A percentile compares a stretch with the other conserved stretches of the same genome.
Conservation (phyloP, 1,139 yeast genomes). For the Candida pseudoviswanathii region DNA sequence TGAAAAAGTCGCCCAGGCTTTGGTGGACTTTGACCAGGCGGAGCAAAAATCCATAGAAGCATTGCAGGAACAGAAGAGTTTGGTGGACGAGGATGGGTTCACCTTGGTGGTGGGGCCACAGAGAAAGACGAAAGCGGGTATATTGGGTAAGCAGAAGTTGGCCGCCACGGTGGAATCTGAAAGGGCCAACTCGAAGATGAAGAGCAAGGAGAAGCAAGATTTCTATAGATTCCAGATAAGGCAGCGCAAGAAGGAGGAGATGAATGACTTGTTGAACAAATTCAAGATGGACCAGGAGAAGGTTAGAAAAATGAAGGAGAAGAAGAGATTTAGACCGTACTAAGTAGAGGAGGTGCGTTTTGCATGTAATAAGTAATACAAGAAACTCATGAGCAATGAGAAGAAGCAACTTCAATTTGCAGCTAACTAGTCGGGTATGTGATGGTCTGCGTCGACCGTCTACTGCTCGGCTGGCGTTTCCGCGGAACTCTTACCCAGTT, state of each 20-base stretch:
- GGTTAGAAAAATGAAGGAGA: conserved; percentile 75
- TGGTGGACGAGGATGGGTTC: conserved; percentile 92
- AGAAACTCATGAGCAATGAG: no score
- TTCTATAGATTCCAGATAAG: conserved; percentile 96
- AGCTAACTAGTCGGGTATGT: no score
- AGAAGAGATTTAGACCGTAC: conserved; percentile 84
- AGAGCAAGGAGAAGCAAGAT: conserved; percentile 83
- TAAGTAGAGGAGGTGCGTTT: conserved; percentile 20
- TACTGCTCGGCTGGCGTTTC: no score
- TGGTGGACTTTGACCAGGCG: conserved; percentile 68
- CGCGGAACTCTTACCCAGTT: no score
- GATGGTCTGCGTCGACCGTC: no score
- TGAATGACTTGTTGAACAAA: conserved; percentile 80
- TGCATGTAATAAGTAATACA: no score
- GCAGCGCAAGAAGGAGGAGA: conserved; percentile 88
- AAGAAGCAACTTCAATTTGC: no score
- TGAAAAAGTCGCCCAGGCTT: conserved; percentile 54
- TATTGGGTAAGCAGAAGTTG: conserved; percentile 56
- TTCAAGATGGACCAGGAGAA: conserved; percentile 91
- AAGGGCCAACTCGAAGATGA: conserved; percentile 53
- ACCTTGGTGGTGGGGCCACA: conserved; percentile 86
- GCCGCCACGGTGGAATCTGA: conserved; percentile 47
- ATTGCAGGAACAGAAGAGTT: conserved; percentile 52
- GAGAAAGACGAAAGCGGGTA: conserved; percentile 74
- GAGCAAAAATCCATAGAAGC: conserved; percentile 69